Conservation (phyloP, 2,329 filamentous ascomycete genomes). For the Aspergillus ibericus region DNA sequence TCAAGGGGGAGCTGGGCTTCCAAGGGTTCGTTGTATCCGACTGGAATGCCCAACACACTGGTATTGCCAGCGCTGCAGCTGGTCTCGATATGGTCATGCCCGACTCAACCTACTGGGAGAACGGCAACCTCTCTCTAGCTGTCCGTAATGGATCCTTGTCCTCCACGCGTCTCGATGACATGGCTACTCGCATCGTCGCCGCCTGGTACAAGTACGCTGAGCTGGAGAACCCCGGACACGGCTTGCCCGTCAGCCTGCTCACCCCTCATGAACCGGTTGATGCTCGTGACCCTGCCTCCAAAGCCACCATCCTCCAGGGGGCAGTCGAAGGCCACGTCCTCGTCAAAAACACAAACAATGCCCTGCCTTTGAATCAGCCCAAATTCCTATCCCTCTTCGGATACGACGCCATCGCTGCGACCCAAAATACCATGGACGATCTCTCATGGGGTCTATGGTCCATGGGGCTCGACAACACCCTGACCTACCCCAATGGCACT, state of each 20-base stretch:
- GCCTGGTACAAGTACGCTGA: conserved; percentile 13
- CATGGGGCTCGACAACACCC: conserved; percentile 1
- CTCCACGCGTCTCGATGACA: conserved; percentile 11
- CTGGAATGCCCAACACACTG: conserved; percentile 73
- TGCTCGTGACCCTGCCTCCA: conserved; percentile 48
- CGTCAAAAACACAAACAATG: conserved; percentile 52
- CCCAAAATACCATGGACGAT: conserved; percentile 31
- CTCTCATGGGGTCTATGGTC: conserved; percentile 6
- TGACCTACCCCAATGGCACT: conserved; percentile 12
- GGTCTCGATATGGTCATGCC: conserved; percentile 62
- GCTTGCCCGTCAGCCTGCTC: conserved; percentile 39
- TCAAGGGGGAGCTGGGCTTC: conserved; percentile 79
- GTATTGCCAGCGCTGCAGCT: conserved; percentile 65
- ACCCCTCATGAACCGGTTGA: conserved; percentile 51
- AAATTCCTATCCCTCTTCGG: conserved; percentile 55
- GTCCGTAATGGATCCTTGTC: conserved; percentile 12
- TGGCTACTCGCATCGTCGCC: conserved; percentile 15
- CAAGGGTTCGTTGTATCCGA: conserved; percentile 79
- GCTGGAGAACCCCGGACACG: conserved; percentile 35
- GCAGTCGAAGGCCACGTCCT: conserved; percentile 61
- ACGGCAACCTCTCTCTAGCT: conserved; percentile 5
- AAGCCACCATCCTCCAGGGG: conserved; percentile 43
- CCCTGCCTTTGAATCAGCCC: conserved; percentile 47
- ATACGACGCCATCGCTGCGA: conserved; percentile 52
- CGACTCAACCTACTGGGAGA: conserved; percentile 6